Base-by-base conservation (phyloP, 2,329 filamentous ascomycete genomes). In the Aspergillus texensis region DNA sequence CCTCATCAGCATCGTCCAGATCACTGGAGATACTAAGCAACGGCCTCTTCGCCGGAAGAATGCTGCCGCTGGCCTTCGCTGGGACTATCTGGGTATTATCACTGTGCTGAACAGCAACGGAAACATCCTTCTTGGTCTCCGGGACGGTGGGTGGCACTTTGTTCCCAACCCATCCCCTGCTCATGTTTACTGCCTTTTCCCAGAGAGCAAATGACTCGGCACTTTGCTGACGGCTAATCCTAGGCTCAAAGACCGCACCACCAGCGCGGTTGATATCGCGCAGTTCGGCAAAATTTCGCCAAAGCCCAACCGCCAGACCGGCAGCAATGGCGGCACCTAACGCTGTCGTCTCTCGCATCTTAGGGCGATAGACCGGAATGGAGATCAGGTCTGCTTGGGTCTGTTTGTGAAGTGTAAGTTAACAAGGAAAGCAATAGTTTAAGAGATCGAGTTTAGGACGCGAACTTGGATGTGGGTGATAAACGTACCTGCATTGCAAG, bases 301-400 rank as follows among this genome's bases (percentile, higher is more conserved):
- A 96, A 24, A 94, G 85, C 41, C 87, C 90, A 2, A 90, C 86
- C 0, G 92, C 92, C 53, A 96, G 88, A 14, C 92, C 93, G 9
- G 93, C 93, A 21, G 93, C 92, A 70, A 96, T 94, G 53, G 93
- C 93, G 9, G 93, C 92, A 34, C 93, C 93, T 1, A 96, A 84
- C 0, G 92, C 90, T 0, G 93, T 96, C 3, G 92, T 95, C 81
- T 96, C 93, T 57, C 91, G 89, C 92, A 96, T 96, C 64, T 87
- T 85, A 0, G 93, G 92, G 21, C 93, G 88, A 75, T 93, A 88
- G 62, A 96, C 91, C 26, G 89, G 89, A 70, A 96, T 94, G 46
- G 88, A 87, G 71, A 90, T 91, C 43, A 96, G 85, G 77, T 96
- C 90, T 63, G 92, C 90, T 83, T 96, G 93, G 5, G 90, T 92